Base-by-base conservation (phyloP, 768 basidiomycete species). In the Boletus sp. region DNA sequence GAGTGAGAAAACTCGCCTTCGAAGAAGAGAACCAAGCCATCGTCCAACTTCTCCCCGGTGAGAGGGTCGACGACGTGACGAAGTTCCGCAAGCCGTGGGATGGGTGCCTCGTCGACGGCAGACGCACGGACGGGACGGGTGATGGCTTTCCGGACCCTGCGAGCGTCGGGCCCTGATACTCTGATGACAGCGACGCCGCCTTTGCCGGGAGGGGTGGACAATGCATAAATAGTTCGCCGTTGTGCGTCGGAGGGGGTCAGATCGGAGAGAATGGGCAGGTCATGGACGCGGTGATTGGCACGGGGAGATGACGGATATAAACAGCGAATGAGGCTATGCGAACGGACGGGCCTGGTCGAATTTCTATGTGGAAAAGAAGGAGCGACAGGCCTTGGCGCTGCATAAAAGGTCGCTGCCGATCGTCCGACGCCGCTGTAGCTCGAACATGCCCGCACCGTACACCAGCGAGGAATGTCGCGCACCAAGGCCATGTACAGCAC, bases 181-280 rank as follows among this genome's bases (percentile, higher is more conserved):
- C 94, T 81, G 50, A 95, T 75, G 39, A 96, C 85, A 1, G 86
- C 91, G 17, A 96, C 80, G 15, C 93, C 94, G 4, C 82, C 92
- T 59, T 87, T 92, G 1, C 92, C 94, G 3, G 89, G 84, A 2
- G 93, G 90, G 0, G 92, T 94, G 0, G 93, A 91, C 29, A 94
- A 78, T 1, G 93, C 94, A 67, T 89, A 96, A 46, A 96, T 91
- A 3, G 94, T 95, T 24, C 72, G 65, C n/a, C 79, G 76, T 67
- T 91, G 87, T 6, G 86, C 73, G 46, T 79, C 77, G 11, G 80
- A 80, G 42, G 62, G 70, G 0, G 70, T 67, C 7, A 69, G 62
- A 10, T 59, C 29, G 11, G 24, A 18, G 11, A 11, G 18, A 51
- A 24, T 24, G 24, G 24, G 24, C 24, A 24, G 24, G 3, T 24